phyloP scores from a whole-genome alignment of 768 basidiomycete species.

The Tulasnella calospora region DNA sequence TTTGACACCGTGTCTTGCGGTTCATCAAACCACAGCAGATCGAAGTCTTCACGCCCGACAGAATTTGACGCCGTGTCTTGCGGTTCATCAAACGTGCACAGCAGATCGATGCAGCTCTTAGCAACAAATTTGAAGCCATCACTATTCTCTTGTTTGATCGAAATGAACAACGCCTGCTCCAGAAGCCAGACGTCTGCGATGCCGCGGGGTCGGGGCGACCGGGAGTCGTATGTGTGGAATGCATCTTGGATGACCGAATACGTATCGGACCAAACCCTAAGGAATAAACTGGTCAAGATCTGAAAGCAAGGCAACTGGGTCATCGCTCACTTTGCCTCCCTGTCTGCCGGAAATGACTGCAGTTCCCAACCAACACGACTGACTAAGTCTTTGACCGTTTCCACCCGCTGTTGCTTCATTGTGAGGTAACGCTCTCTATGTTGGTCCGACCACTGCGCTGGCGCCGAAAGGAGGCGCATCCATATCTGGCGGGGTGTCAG shows the following conservation, averaged over 20 bases:
- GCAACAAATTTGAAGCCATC: not conserved
- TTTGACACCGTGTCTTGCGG: too few relatives aligned
- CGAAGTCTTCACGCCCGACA: too few relatives aligned
- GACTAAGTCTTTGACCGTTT: not conserved
- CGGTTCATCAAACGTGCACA: not conserved
- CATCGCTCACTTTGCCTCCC: not conserved
- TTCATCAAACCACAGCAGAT: too few relatives aligned
- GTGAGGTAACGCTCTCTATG: too few relatives aligned
- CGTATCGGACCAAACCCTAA: not conserved
- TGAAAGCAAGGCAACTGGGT: not conserved
- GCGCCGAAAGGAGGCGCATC: not conserved
- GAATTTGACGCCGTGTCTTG: too few relatives aligned
- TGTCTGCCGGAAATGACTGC: not conserved
- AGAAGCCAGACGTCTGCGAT: not conserved
- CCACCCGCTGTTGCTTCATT: too few relatives aligned
- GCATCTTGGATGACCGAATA: not conserved
- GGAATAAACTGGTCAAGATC: not conserved
- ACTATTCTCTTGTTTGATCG: too few relatives aligned
- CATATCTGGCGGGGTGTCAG: not conserved
- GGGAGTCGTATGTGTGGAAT: not conserved
- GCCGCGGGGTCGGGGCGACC: too few relatives aligned
- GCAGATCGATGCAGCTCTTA: not conserved
- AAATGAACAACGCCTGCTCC: not conserved
- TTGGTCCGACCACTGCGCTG: too few relatives aligned
- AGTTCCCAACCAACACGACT: not conserved